Percentiles rank a stretch among this genome's conserved stretches.
Conservation (phyloP, 1,284 basidiomycete species). For the Hortiboletus rubellus region DNA sequence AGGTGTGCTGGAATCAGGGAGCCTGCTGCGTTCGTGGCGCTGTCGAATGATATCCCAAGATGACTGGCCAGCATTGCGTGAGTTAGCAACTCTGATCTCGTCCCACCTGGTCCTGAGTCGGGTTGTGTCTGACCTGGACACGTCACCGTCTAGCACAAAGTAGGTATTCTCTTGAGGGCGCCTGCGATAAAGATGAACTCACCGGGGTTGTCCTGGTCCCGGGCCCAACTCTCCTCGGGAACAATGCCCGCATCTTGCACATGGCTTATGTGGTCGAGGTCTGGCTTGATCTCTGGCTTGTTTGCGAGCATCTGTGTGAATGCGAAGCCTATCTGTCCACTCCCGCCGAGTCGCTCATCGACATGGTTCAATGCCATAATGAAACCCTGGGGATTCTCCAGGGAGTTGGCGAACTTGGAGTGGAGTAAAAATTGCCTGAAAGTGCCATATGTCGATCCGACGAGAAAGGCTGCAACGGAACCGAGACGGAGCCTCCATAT, state of each 20-base stretch:
- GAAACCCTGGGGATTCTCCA: conserved; percentile 49
- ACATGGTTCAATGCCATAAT: conserved; percentile 42
- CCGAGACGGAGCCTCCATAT: conserved; percentile 25
- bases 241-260: conserved; percentile 8
- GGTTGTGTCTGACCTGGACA: conserved; percentile 14
- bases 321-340: conserved; percentile 27
- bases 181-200: conserved; percentile 2
- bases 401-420: conserved; percentile 45
- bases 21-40: conserved; percentile 47
- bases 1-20: conserved; percentile 25
- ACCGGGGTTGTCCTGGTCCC: conserved; percentile 12
- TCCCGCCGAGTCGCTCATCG: conserved; percentile 34
- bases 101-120: conserved; percentile 54
- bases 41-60: conserved; percentile 69
- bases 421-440: conserved; percentile 46
- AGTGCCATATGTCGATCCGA: conserved; percentile 34
- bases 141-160: conserved; percentile 5
- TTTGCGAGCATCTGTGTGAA: conserved; percentile 22
- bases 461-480: conserved; percentile 26
- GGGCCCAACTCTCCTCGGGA: conserved; percentile 29
- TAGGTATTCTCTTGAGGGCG: not conserved
- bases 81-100: conserved; percentile 58
- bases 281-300: conserved; percentile 14
- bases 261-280: conserved; percentile 6
- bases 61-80: conserved; percentile 45